Conservation (phyloP, 2,329 filamentous ascomycete species). For the Tolypocladium capitatum region DNA sequence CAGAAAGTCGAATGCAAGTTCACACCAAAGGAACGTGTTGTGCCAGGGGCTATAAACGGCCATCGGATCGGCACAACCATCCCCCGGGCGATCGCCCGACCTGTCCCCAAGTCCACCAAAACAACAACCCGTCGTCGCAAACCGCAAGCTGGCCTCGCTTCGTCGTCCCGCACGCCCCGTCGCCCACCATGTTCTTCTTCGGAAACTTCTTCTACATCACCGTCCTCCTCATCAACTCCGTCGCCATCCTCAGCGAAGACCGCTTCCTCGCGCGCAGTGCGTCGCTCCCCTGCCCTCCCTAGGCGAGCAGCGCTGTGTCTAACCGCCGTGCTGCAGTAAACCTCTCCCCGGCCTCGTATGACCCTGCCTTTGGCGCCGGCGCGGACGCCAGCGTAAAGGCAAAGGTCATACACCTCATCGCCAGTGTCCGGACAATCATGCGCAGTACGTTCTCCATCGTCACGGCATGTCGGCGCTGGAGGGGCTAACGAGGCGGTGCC, state of each 20-base stretch:
- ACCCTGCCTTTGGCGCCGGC: slow-evolving; percentile 65
- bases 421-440: slow-evolving; percentile 83
- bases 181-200: slow-evolving; percentile 49
- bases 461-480: not conserved
- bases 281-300: slow-evolving; percentile 7
- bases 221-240: slow-evolving; percentile 82
- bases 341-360: slow-evolving; percentile 56
- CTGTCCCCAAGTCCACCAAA: not conserved
- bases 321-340: slow-evolving; percentile 38
- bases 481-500: not conserved
- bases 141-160: not conserved
- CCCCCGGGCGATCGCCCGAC: slow-evolving; percentile 10
- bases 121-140: not conserved
- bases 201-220: slow-evolving; percentile 63
- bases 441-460: slow-evolving; percentile 45
- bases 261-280: slow-evolving; percentile 65
- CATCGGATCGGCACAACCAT: slow-evolving; percentile 21
- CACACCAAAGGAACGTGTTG: no score
- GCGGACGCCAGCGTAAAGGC: slow-evolving; percentile 69
- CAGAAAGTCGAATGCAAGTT: no score
- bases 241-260: slow-evolving; percentile 89
- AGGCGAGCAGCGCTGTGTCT: no score
- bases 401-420: slow-evolving; percentile 80
- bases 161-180: slow-evolving; percentile 2
- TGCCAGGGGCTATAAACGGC: no score